Conservation (phyloP, 306 rosid genomes). For the Mimosa bimucronata region DNA sequence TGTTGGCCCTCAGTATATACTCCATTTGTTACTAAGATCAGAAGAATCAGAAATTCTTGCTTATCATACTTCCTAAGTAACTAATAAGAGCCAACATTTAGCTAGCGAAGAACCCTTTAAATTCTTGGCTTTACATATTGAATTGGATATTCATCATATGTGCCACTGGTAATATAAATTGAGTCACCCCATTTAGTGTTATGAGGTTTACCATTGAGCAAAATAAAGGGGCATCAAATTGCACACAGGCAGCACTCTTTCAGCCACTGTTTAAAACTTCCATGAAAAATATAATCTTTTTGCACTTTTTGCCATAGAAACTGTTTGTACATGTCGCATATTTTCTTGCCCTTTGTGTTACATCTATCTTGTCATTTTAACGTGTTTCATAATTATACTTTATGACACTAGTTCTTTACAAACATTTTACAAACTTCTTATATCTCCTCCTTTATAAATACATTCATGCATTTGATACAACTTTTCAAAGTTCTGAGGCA, state of each 20-base stretch:
- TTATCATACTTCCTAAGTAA: not conserved
- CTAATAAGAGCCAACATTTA: not conserved
- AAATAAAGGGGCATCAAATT: not conserved
- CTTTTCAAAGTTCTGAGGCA: constrained; percentile 25
- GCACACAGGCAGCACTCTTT: not conserved
- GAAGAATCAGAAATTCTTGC: not conserved
- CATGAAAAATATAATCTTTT: not conserved
- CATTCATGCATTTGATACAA: constrained; percentile 10
- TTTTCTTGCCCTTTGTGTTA: not conserved
- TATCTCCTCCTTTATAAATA: constrained; percentile 18
- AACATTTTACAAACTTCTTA: constrained; percentile 24
- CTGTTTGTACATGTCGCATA: not conserved
- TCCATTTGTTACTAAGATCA: not conserved
- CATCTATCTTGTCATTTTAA: not conserved
- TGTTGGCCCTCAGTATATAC: not conserved
- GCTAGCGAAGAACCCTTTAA: not conserved
- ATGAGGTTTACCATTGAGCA: not conserved
- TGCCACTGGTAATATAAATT: constrained; percentile 3
- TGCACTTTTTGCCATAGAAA: not conserved
- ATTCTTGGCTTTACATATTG: not conserved
- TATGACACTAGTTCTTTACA: not conserved
- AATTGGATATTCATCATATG: not conserved
- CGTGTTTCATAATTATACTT: not conserved
- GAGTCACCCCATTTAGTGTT: not conserved
- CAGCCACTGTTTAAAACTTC: not conserved